Conservation (phyloP, 2,329 filamentous ascomycete species). For the Nigrospora sphaerica region DNA sequence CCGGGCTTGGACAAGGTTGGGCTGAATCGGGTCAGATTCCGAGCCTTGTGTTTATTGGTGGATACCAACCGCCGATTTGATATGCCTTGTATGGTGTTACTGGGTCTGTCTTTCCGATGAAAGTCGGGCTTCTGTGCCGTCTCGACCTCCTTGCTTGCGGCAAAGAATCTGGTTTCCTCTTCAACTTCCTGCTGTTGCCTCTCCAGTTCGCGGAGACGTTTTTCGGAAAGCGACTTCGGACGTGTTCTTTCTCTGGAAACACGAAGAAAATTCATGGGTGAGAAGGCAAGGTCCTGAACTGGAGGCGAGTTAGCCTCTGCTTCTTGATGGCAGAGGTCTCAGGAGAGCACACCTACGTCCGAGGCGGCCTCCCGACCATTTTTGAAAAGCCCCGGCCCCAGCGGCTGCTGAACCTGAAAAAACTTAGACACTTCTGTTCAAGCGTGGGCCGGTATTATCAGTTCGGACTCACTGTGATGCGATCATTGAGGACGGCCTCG, state of each 20-base stretch:
- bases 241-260: constrained; percentile 11
- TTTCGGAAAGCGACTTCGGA: constrained; percentile 14
- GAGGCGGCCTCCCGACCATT: constrained; percentile 30
- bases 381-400: constrained; percentile 35
- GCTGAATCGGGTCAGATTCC: neutral
- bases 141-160: constrained; percentile 7
- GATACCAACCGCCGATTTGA: neutral
- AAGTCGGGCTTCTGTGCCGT: neutral
- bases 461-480: constrained; percentile 39
- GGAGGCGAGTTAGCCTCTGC: neutral
- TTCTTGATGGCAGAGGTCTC: neutral
- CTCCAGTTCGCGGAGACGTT: constrained; percentile 13
- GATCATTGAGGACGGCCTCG: constrained; percentile 40
- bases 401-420: constrained; percentile 16
- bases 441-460: neutral
- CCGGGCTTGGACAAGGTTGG: neutral
- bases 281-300: constrained; percentile 48
- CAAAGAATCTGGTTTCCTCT: constrained; percentile 29
- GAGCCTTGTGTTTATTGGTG: neutral
- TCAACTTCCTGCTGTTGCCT: constrained; percentile 25
- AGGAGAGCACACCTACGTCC: constrained; percentile 25
- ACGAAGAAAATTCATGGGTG: constrained; percentile 39
- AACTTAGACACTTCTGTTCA: constrained; percentile 2
- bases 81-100: neutral
- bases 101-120: neutral